These are phyloP conservation scores for Penicillium manginii DNA, from an alignment of 495 filamentous ascomycete species.

Conservation along the genomic window DNA sequence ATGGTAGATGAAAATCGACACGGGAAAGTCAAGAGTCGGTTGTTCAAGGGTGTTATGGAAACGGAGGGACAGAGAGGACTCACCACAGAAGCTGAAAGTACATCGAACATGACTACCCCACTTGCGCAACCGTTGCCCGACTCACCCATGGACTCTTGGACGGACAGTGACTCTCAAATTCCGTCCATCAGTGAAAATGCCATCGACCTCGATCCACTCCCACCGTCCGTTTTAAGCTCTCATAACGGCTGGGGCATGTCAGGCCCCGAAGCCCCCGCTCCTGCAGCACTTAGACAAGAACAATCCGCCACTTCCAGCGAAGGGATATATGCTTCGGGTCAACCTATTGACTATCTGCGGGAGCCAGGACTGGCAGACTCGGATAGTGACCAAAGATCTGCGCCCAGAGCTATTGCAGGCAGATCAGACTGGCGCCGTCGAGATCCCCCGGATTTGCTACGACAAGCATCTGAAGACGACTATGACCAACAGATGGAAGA, in stretches of 20 bases:
- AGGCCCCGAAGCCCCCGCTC: conserved; percentile 26
- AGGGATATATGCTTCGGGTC: conserved; percentile 21
- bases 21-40: conserved; percentile 44
- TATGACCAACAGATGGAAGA: conserved; percentile 48
- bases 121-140: conserved; percentile 70
- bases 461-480: conserved; percentile 42
- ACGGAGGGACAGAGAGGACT: conserved; percentile 36
- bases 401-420: conserved; percentile 49
- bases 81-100: conserved; percentile 63
- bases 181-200: conserved; percentile 38
- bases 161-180: conserved; percentile 35
- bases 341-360: conserved; percentile 24
- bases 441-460: conserved; percentile 29
- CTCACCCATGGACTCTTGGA: conserved; percentile 38
- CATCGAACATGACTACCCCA: conserved; percentile 79
- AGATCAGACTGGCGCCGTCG: conserved; percentile 45
- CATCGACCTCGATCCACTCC: conserved; percentile 46
- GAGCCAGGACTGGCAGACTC: conserved; percentile 27
- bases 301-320: conserved; percentile 34
- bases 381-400: conserved; percentile 45
- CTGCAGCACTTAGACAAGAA: conserved; percentile 27
- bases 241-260: conserved; percentile 46
- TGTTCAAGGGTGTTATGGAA: conserved; percentile 51
- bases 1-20: conserved; percentile 40
- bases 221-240: conserved; percentile 48